Percentiles rank a stretch among this genome's conserved stretches.
Conservation (phyloP, 805 yeast species). For the Candida boidinii region DNA sequence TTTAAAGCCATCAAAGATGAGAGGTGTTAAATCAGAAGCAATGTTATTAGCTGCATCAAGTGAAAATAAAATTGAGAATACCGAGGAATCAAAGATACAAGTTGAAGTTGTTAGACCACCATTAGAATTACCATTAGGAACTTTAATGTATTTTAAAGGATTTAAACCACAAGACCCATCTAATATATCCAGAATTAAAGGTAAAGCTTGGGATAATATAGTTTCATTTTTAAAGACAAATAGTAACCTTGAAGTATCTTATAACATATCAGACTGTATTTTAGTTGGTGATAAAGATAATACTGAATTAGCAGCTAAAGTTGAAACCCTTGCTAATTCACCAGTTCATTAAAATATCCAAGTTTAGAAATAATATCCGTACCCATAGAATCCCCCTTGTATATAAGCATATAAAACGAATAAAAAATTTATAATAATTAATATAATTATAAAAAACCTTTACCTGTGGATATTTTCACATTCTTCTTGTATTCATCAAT, state of each 20-base stretch:
- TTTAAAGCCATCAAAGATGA: conserved; percentile 52
- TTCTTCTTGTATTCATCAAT: too few species aligned
- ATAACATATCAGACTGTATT: conserved; percentile 1
- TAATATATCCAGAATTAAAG: conserved; percentile 21
- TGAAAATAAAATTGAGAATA: conserved; percentile 7
- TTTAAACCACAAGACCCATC: conserved; percentile 5
- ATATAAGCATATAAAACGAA: too few species aligned
- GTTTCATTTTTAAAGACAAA: conserved; percentile 24
- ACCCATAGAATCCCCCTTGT: too few species aligned
- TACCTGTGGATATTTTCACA: too few species aligned
- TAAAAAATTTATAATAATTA: too few species aligned
- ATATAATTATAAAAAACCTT: too few species aligned
- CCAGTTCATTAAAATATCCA: too few species aligned
- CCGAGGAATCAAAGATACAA: conserved; percentile 6
- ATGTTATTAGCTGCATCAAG: conserved; percentile 54
- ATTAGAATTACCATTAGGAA: conserved; percentile 26
- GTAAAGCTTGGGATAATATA: conserved; percentile 27
- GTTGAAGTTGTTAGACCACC: conserved; percentile 47
- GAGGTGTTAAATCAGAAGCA: conserved; percentile 55
- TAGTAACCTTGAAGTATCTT: conserved; percentile 22
- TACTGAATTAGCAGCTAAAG: too few species aligned
- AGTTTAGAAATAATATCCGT: too few species aligned
- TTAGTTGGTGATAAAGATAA: too few species aligned
- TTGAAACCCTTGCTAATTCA: too few species aligned
- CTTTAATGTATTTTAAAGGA: conserved; percentile 28